phyloP scores from a whole-genome alignment of 2,329 filamentous ascomycete species.

The Beauveria pseudobassiana region DNA sequence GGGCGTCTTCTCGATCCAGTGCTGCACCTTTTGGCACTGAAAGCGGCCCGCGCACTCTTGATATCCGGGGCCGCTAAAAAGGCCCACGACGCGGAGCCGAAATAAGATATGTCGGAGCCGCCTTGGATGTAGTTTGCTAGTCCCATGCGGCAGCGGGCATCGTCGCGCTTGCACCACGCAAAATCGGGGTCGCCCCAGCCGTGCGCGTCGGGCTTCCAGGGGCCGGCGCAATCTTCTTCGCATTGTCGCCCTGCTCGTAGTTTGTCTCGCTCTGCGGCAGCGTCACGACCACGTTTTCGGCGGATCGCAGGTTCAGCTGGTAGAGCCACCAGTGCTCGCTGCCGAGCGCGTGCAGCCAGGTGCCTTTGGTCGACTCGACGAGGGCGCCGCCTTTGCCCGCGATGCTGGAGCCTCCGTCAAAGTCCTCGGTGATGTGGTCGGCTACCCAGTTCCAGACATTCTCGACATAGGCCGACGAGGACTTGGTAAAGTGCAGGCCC shows the following conservation, averaged over 20 bases:
- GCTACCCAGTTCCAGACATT: slow-evolving; percentile 30
- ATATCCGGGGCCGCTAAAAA: slow-evolving; percentile 22
- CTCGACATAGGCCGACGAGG: slow-evolving; percentile 7
- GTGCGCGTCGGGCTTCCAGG: slow-evolving; percentile 29
- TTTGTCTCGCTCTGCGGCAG: slow-evolving; percentile 49
- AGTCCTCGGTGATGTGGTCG: slow-evolving; percentile 40
- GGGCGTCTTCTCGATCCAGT: slow-evolving; percentile 32
- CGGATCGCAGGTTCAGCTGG: slow-evolving; percentile 46
- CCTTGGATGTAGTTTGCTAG: slow-evolving; percentile 34
- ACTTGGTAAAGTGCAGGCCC: slow-evolving; percentile 39
- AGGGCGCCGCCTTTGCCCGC: slow-evolving; percentile 41
- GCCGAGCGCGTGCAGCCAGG: slow-evolving; percentile 40
- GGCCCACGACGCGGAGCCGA: slow-evolving; percentile 31
- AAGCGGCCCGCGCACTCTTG: slow-evolving; percentile 24
- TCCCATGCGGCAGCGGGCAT: slow-evolving; percentile 36
- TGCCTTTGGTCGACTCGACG: slow-evolving; percentile 39
- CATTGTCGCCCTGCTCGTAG: slow-evolving; percentile 26
- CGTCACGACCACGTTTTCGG: slow-evolving; percentile 41
- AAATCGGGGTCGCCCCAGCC: slow-evolving; percentile 37
- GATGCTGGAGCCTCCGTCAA: slow-evolving; percentile 36
- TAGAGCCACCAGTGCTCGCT: slow-evolving; percentile 53
- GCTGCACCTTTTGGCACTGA: slow-evolving; percentile 29
- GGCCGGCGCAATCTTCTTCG: slow-evolving; percentile 25
- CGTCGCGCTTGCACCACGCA: slow-evolving; percentile 27
- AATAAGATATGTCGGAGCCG: slow-evolving; percentile 32